Evolutionary conservation across 176 grass and related monocot species (phyloP), one percentile per base, ranked within the genome.

Genomic region (Raddia distichophylla): DNA sequence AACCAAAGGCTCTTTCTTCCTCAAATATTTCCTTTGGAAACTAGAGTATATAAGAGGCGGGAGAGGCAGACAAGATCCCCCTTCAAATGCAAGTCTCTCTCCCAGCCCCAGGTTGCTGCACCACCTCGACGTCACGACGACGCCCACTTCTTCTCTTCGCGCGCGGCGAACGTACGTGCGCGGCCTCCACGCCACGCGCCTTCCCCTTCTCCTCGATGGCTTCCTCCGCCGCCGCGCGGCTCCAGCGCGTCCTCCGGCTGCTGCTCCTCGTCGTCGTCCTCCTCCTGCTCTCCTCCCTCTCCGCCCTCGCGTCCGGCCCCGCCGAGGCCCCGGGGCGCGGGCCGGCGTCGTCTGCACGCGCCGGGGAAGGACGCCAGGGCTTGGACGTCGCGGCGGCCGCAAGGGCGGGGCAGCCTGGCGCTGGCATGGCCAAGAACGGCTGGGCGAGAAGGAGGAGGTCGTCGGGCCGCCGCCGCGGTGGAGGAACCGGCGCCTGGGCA

Each of bases 401-500:
- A n/a, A 43, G 16, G n/a, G 56, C 10, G 71, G 47, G 33, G 7
- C 53, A 62, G 15, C 69, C 59, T 14, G 76, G 52, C 0, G 43
- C 2, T 15, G 46, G 5, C 55, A 4, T 27, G 17, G 7, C 64
- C 83, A 35, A 19, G 54, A 62, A 33, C 1, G 70, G 60, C 22
- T 16, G 73, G 60, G 52, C 16, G 17, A 33, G 15, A 45, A 22
- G 47, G 60, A 52, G 63, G 44, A 17, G 33, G 33, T 72, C 45
- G 15, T 48, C 1, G 42, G 59, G 19, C 48, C 61, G 62, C 3
- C 42, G 50, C 37, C 48, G 65, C 22, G 52, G 69, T 3, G 69
- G 56, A 10, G 84, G 81, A 47, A 74, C 44, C 40, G 85, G 81
- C 67, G 72, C 64, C 50, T 71, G 65, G 89, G 53, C 75, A 0